Conservation (phyloP, 2,329 filamentous ascomycete genomes). For the Alternaria solani region DNA sequence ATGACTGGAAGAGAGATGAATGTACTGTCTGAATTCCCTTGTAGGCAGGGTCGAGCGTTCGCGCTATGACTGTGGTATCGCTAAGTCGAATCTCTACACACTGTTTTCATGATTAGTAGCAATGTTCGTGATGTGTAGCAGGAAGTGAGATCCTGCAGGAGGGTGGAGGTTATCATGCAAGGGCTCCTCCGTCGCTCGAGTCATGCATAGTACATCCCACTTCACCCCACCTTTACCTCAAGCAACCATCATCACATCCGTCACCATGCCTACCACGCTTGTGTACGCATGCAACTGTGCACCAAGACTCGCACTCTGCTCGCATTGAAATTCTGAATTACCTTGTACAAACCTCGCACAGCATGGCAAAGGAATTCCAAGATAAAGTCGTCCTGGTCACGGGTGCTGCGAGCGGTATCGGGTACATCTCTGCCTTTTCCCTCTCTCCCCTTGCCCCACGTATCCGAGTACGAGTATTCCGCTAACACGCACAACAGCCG, state of each 20-base stretch:
- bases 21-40: background rate
- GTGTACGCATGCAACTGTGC: background rate
- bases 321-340: background rate
- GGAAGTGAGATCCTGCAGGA: background rate
- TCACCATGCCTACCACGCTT: constrained; percentile 11
- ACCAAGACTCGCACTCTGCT: background rate
- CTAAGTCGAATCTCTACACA: background rate
- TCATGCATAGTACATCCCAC: constrained; percentile 43
- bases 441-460: background rate
- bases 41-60: background rate
- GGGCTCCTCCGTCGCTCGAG: constrained; percentile 23
- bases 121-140: background rate
- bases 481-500: constrained; percentile 42
- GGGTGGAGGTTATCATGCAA: constrained; percentile 1
- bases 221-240: constrained; percentile 46
- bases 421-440: constrained; percentile 30
- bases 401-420: constrained; percentile 57
- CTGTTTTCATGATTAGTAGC: background rate
- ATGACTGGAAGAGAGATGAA: background rate
- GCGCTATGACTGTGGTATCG: background rate
- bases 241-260: constrained; percentile 19
- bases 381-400: constrained; percentile 43
- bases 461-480: background rate
- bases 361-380: constrained; percentile 42
- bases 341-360: background rate